Conservation (phyloP, 148 eudicot species). For the Vaccinium corymbosum region DNA sequence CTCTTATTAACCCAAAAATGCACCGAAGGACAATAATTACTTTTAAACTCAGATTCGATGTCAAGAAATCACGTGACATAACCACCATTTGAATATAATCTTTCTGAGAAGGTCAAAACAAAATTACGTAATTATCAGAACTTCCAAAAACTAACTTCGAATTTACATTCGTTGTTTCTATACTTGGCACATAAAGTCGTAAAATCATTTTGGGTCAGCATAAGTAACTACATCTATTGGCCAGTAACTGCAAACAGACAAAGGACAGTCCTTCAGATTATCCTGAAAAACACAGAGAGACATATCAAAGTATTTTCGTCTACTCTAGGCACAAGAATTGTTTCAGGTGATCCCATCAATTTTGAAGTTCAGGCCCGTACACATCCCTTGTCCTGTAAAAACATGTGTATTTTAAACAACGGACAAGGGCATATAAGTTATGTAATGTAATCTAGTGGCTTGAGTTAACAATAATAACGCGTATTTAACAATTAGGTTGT, state of each 20-base stretch:
- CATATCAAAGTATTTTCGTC: neutral
- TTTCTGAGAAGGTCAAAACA: neutral
- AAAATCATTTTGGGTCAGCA: neutral
- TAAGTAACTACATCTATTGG: neutral
- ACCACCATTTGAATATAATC: neutral
- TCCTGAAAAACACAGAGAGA: neutral
- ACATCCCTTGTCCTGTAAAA: neutral
- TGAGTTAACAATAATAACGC: neutral
- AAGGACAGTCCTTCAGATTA: slow-evolving; percentile 7
- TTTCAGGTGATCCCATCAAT: neutral
- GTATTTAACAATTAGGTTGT: neutral
- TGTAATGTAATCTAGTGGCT: neutral
- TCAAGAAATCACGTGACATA: slow-evolving; percentile 3
- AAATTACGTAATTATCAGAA: neutral
- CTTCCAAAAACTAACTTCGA: neutral
- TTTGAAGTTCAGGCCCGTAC: neutral
- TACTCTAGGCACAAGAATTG: neutral
- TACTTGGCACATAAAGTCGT: neutral
- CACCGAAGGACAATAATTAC: slow-evolving; percentile 12
- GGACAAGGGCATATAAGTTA: neutral
- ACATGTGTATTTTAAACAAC: neutral
- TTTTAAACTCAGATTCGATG: neutral
- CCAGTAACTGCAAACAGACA: neutral
- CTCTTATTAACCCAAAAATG: neutral
- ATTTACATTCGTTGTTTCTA: neutral